Base-by-base conservation (phyloP, 2,329 filamentous ascomycete genomes). In the Hypoxylon sp. region DNA sequence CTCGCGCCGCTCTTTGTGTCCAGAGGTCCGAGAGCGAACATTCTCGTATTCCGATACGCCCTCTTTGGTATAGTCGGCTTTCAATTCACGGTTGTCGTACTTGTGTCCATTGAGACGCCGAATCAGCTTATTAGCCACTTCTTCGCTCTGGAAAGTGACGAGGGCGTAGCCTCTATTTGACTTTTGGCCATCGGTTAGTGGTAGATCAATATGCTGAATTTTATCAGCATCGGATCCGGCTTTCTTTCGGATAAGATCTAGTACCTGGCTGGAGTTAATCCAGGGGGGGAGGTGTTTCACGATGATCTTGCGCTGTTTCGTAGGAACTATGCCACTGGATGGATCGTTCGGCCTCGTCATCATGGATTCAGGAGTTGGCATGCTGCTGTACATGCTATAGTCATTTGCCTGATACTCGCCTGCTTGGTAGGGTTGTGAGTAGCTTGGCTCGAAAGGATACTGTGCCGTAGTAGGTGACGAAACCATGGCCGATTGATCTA, bases 241-340 rank as follows among this genome's bases (percentile, higher is more conserved):
- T 56, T 73, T 72, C 19, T 69, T 65, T 50, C 67, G 69, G 59
- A 78, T 71, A 19, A 78, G 71, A 3, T 74, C 71, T 64, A 69
- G 69, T 55, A 78, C 65, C 58, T 78, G 74, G 23, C 72, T 61
- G 38, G 67, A 63, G 28, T 52, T 73, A 7, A 58, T 62, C 72
- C 68, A 73, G 9, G 72, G 59, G 28, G 72, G 73, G 58, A 78
- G 71, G 14, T 75, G 73, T 55, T 74, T 77, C 36, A 78, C 72
- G 52, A 77, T 74, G 19, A 78, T 74, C 51, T 78, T 78, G 34
- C 76, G 75, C 45, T 64, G 70, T 60, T 61, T 74, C 2, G 73
- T 75, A 1, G 70, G 57, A n/a, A 76, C 65, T 28, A 71, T 56
- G 19, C 63, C 64, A 14, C 32, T 57, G 45, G 51, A 52, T 28